These are phyloP conservation scores for Rickenella mellea DNA, from an alignment of 768 basidiomycete species.

Conservation along the genomic window DNA sequence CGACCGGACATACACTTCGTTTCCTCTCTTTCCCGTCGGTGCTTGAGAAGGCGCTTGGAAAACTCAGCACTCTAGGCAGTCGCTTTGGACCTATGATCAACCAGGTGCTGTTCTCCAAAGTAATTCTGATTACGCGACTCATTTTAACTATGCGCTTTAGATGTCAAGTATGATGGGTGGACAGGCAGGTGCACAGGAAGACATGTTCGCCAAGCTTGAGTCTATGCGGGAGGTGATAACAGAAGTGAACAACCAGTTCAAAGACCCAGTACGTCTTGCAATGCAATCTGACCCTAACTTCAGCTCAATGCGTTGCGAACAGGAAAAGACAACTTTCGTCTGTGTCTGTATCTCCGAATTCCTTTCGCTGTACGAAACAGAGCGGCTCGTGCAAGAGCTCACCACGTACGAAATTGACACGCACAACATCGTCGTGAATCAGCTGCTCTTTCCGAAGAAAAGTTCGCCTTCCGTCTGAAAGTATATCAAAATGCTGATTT, in stretches of 20 bases:
- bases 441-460: slow-evolving; percentile 87
- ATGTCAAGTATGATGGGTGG: slow-evolving; percentile 98
- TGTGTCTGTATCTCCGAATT: slow-evolving; percentile 99
- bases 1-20: slow-evolving; percentile 95
- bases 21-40: slow-evolving; percentile 99
- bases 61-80: slow-evolving; percentile 87
- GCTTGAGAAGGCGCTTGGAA: slow-evolving; percentile 93
- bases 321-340: slow-evolving; percentile 99
- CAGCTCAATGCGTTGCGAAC: not conserved
- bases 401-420: slow-evolving; percentile 95
- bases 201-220: slow-evolving; percentile 98
- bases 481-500: slow-evolving; percentile 1
- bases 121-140: not conserved
- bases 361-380: slow-evolving; percentile 95
- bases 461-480: slow-evolving; percentile 33
- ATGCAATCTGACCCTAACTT: not conserved
- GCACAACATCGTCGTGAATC: slow-evolving; percentile 98
- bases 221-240: slow-evolving; percentile 95
- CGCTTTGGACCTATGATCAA: slow-evolving; percentile 96
- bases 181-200: slow-evolving; percentile 82
- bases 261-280: slow-evolving; percentile 71
- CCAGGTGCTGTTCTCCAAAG: slow-evolving; percentile 34
- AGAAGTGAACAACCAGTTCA: slow-evolving; percentile 98
- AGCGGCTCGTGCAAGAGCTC: slow-evolving; percentile 92
- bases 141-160: slow-evolving; percentile 24